Evolutionary conservation across 2,329 filamentous ascomycete genomes (phyloP).

Genomic region (Dissoconium aciculare): DNA sequence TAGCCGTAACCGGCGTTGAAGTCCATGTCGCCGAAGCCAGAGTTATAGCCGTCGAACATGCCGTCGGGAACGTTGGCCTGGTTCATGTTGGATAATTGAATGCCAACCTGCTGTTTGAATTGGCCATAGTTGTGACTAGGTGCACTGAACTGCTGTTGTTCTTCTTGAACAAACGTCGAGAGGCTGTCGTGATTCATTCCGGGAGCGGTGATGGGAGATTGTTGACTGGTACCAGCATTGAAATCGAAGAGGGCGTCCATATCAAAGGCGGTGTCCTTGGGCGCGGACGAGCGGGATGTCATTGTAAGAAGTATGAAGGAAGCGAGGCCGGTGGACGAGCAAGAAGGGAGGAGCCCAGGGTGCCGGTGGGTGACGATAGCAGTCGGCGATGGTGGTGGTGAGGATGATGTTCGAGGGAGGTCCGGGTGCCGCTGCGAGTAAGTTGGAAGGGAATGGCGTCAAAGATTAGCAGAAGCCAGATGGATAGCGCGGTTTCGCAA

Average conservation of each 20-base stretch:
- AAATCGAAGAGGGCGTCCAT: conserved; percentile 29
- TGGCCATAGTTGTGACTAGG: conserved; percentile 92
- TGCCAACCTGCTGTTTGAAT: conserved; percentile 89
- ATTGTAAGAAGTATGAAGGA: too few species aligned
- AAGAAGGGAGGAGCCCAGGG: too few species aligned
- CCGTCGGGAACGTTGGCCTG: conserved; percentile 44
- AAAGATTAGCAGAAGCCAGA: too few species aligned
- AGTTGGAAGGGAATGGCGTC: too few species aligned
- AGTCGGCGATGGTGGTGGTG: too few species aligned
- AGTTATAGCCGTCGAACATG: conserved; percentile 24
- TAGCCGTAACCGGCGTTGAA: conserved; percentile 44
- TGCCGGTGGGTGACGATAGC: too few species aligned
- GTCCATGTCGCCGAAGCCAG: conserved; percentile 53
- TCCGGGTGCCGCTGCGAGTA: too few species aligned
- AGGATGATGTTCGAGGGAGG: too few species aligned
- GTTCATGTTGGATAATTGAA: conserved; percentile 69
- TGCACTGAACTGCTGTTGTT: conserved; percentile 25
- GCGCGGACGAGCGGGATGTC: conserved; percentile 1
- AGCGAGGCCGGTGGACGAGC: too few species aligned
- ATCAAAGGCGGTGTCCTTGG: conserved; percentile 26
- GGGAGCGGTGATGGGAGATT: conserved; percentile 17
- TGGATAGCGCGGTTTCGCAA: too few species aligned
- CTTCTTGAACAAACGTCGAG: conserved; percentile 24
- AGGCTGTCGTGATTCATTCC: conserved; percentile 18
- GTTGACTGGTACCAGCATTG: conserved; percentile 21